Conservation (phyloP, 495 filamentous ascomycete genomes). For the Lichina pygmaea region DNA sequence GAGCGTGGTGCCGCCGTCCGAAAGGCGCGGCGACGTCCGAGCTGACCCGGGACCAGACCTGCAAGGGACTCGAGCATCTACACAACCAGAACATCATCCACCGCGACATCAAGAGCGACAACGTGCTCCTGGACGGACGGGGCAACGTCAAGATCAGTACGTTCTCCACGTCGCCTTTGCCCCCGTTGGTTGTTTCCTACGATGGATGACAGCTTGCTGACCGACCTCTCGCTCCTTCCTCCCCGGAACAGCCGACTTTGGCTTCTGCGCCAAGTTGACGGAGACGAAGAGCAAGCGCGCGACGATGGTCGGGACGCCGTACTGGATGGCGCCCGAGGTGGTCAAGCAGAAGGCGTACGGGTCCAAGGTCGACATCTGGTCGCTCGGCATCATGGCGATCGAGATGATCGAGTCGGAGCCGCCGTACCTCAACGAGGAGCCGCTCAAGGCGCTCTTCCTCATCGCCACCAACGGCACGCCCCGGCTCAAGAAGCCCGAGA, state of each 20-base stretch:
- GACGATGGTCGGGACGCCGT: constrained; percentile 96
- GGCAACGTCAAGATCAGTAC: constrained; percentile 96
- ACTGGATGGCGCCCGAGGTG: constrained; percentile 99
- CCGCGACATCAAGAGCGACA: constrained; percentile 97
- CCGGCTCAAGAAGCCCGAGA: constrained; percentile 88
- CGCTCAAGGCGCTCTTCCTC: constrained; percentile 83
- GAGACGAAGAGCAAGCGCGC: constrained; percentile 91
- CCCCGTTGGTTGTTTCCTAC: background rate
- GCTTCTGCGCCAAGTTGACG: constrained; percentile 95
- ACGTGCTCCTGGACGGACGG: constrained; percentile 75
- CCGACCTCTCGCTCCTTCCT: background rate
- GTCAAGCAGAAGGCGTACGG: constrained; percentile 99
- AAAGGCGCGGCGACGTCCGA: too few species aligned
- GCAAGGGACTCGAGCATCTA: constrained; percentile 77
- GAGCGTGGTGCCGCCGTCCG: constrained; percentile 7
- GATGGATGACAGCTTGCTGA: background rate
- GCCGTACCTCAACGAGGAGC: constrained; percentile 92
- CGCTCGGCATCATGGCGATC: constrained; percentile 96
- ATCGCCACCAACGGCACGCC: constrained; percentile 97
- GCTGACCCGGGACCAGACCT: constrained; percentile 33
- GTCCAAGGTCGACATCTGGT: constrained; percentile 97
- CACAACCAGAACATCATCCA: constrained; percentile 94
- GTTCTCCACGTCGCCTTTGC: constrained; percentile 7
- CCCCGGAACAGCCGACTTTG: constrained; percentile 57
- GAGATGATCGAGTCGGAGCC: constrained; percentile 99